Evolutionary conservation across 306 rosid species (phyloP).

Genomic region (Lablab purpureus): DNA sequence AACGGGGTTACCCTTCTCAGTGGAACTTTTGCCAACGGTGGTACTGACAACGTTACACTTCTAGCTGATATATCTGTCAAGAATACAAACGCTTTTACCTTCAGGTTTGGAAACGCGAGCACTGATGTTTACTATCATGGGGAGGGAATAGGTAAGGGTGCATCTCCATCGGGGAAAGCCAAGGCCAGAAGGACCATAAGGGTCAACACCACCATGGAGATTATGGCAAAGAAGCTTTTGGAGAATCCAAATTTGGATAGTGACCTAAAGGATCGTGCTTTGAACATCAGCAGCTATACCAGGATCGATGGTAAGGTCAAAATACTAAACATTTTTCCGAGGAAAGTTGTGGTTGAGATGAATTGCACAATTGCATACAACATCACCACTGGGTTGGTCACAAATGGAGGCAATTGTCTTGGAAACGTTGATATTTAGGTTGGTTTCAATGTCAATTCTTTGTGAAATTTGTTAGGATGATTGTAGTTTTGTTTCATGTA

Average conservation of each 20-base stretch:
- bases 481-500: slow-evolving; percentile 1
- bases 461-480: neutral
- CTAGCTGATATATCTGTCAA: slow-evolving; percentile 45
- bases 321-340: slow-evolving; percentile 39
- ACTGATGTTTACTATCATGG: slow-evolving; percentile 42
- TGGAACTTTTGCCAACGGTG: neutral
- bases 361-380: slow-evolving; percentile 50
- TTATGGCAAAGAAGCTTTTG: neutral
- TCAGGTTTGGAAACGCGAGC: slow-evolving; percentile 32
- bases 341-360: slow-evolving; percentile 38
- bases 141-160: slow-evolving; percentile 29
- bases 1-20: slow-evolving; percentile 8
- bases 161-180: slow-evolving; percentile 38
- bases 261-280: slow-evolving; percentile 4
- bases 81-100: slow-evolving; percentile 48
- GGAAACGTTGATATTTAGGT: slow-evolving; percentile 28
- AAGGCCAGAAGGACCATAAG: slow-evolving; percentile 36
- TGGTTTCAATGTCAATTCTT: neutral
- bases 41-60: neutral
- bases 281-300: slow-evolving; percentile 48
- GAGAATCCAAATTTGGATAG: neutral
- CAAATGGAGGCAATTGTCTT: slow-evolving; percentile 26
- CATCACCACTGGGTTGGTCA: neutral
- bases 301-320: slow-evolving; percentile 47
- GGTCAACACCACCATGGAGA: slow-evolving; percentile 44